Percentiles rank a stretch among this genome's conserved stretches.
These are phyloP conservation scores for Scedosporium dehoogii DNA, from an alignment of 2,329 filamentous ascomycete genomes.

Conservation along the genomic window DNA sequence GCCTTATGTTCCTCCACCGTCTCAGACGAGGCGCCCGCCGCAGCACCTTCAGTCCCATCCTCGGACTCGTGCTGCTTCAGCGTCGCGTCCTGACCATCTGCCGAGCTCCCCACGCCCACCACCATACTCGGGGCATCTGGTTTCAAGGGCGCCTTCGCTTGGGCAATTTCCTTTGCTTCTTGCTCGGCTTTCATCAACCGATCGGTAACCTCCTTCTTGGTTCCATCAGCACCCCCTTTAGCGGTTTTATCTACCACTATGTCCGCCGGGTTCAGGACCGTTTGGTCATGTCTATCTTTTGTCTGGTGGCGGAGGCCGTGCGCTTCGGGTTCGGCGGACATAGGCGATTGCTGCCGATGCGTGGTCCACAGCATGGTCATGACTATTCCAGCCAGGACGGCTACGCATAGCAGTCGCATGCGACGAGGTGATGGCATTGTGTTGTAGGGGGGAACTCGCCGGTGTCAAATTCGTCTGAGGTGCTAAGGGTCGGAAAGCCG, in stretches of 20 bases:
- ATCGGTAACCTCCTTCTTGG: constrained; percentile 39
- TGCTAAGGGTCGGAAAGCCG: neutral
- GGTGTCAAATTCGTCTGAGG: neutral
- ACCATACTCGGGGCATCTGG: constrained; percentile 49
- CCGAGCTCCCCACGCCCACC: constrained; percentile 49
- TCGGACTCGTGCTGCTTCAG: constrained; percentile 29
- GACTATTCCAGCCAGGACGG: constrained; percentile 2
- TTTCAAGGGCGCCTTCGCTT: constrained; percentile 53
- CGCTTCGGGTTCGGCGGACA: neutral
- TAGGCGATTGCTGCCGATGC: neutral
- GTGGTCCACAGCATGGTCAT: constrained; percentile 3
- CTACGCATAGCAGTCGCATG: constrained; percentile 3
- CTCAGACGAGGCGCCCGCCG: constrained; percentile 9
- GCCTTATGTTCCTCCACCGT: constrained; percentile 39
- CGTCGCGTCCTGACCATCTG: constrained; percentile 38
- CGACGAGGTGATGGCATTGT: constrained; percentile 4
- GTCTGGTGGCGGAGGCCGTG: constrained; percentile 18
- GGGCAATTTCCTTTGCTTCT: constrained; percentile 57
- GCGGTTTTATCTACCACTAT: constrained; percentile 27
- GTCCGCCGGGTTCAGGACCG: constrained; percentile 47
- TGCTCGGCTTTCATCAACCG: constrained; percentile 60
- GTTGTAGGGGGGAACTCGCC: neutral
- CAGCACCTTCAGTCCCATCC: constrained; percentile 35
- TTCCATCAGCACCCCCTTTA: constrained; percentile 1
- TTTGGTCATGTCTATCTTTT: constrained; percentile 41